These are phyloP conservation scores for Candida broadrunensis DNA, from an alignment of 805 yeast species.

Conservation along the genomic window DNA sequence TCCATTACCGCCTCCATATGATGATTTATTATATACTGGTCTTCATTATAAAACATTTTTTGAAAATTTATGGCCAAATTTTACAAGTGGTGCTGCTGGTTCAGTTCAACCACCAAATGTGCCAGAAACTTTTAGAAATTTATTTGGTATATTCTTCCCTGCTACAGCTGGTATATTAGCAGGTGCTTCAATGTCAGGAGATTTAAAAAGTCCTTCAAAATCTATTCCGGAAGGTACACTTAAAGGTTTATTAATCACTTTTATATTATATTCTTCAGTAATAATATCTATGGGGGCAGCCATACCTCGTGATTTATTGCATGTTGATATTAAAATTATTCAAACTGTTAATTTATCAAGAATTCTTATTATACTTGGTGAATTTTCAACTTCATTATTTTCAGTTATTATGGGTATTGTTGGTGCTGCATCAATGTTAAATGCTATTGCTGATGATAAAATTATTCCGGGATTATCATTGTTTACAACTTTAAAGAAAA, in stretches of 20 bases:
- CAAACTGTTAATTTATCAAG: conserved; percentile 77
- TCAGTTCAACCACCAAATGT: conserved; percentile 51
- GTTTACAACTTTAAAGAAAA: conserved; percentile 43
- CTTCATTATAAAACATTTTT: conserved; percentile 63
- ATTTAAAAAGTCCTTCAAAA: conserved; percentile 76
- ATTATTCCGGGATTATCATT: conserved; percentile 75
- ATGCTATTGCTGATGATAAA: conserved; percentile 86
- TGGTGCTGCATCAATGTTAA: conserved; percentile 89
- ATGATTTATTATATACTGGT: conserved; percentile 60
- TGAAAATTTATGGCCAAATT: conserved; percentile 71
- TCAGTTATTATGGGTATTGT: conserved; percentile 94
- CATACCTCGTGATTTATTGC: conserved; percentile 74
- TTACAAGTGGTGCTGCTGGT: conserved; percentile 92
- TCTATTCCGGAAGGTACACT: conserved; percentile 94
- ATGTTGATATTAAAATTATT: conserved; percentile 78
- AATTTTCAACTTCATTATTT: conserved; percentile 83
- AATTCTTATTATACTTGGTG: conserved; percentile 77
- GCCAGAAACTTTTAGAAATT: conserved; percentile 72
- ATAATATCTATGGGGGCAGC: conserved; percentile 77
- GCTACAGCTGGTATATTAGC: conserved; percentile 99
- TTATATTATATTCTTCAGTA: conserved; percentile 72
- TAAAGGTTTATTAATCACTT: conserved; percentile 76
- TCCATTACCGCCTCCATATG: conserved; percentile 51
- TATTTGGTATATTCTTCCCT: conserved; percentile 95
- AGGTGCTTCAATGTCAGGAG: conserved; percentile 99